phyloP scores from a whole-genome alignment of 495 filamentous ascomycete species.

The Bombardia bombarda region DNA sequence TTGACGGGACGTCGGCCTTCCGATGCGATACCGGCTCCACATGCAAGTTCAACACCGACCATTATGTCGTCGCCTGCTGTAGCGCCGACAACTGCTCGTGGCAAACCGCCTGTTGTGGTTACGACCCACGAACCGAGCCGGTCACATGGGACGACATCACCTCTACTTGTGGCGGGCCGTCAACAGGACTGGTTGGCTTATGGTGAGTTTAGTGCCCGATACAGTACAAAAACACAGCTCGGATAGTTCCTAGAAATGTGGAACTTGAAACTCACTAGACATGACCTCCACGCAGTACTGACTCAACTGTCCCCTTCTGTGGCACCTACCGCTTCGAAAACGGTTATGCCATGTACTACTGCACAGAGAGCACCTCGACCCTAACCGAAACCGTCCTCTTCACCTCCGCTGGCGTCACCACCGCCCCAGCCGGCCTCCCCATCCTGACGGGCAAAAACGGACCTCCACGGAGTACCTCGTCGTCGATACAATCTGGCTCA shows the following conservation, averaged over 20 bases:
- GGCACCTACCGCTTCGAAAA: not conserved
- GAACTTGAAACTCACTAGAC: no score
- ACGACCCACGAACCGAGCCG: no score
- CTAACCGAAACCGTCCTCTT: not conserved
- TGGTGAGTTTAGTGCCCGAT: not conserved
- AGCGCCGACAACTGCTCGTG: constrained; percentile 1
- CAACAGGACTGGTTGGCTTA: no score
- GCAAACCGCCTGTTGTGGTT: constrained; percentile 3
- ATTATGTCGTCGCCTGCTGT: constrained; percentile 4
- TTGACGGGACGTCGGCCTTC: not conserved
- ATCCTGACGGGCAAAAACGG: constrained; percentile 1
- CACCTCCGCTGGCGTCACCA: not conserved
- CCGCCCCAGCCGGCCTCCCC: not conserved
- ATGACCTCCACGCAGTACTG: not conserved
- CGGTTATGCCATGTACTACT: not conserved
- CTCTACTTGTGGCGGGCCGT: no score
- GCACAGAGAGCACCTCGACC: not conserved
- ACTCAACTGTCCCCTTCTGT: not conserved
- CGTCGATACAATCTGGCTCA: not conserved
- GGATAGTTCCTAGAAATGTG: not conserved
- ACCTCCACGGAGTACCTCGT: not conserved
- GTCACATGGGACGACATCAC: no score
- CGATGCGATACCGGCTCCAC: not conserved
- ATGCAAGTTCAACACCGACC: constrained; percentile 9
- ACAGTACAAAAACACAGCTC: not conserved